These are phyloP conservation scores for Bjerkandera adusta DNA, from an alignment of 1,284 basidiomycete species.

Conservation along the genomic window DNA sequence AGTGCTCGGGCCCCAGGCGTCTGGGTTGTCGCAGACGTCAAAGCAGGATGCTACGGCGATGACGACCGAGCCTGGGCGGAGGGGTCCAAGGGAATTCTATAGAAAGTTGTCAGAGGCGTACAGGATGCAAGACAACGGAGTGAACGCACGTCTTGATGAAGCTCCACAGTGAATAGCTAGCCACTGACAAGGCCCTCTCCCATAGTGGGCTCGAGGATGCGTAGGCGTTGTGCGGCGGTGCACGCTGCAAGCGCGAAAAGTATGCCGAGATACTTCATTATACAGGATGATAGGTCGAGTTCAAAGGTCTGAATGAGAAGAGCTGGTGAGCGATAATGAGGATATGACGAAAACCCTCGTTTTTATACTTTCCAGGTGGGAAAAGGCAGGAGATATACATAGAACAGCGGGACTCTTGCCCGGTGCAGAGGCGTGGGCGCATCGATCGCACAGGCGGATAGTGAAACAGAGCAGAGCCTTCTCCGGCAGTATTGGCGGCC, in stretches of 20 bases:
- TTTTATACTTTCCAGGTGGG: too few relatives aligned
- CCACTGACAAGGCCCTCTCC: background rate
- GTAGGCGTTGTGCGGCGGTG: conserved; percentile 8
- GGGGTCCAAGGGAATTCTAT: conserved; percentile 5
- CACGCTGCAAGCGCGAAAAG: conserved; percentile 3
- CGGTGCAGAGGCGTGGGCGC: too few relatives aligned
- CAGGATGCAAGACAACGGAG: background rate
- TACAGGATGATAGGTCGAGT: too few relatives aligned
- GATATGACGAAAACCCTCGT: too few relatives aligned
- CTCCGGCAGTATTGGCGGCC: too few relatives aligned
- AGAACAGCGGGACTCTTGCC: too few relatives aligned
- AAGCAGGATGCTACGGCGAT: conserved; percentile 18
- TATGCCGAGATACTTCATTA: conserved; percentile 9
- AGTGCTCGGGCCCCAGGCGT: conserved; percentile 16
- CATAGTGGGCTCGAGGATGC: conserved; percentile 5
- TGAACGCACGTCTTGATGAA: conserved; percentile 4
- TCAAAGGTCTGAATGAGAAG: too few relatives aligned
- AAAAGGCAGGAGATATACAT: too few relatives aligned
- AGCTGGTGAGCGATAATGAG: too few relatives aligned
- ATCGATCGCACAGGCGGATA: too few relatives aligned
- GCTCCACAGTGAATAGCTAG: conserved; percentile 5
- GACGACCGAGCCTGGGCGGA: conserved; percentile 16
- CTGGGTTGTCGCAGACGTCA: conserved; percentile 17
- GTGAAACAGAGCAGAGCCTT: too few relatives aligned
- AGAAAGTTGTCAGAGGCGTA: background rate